Percentiles rank a stretch among this genome's conserved stretches.
These are phyloP conservation scores for Fusarium newnesense DNA, from an alignment of 2,329 filamentous ascomycete genomes.

Conservation along the genomic window DNA sequence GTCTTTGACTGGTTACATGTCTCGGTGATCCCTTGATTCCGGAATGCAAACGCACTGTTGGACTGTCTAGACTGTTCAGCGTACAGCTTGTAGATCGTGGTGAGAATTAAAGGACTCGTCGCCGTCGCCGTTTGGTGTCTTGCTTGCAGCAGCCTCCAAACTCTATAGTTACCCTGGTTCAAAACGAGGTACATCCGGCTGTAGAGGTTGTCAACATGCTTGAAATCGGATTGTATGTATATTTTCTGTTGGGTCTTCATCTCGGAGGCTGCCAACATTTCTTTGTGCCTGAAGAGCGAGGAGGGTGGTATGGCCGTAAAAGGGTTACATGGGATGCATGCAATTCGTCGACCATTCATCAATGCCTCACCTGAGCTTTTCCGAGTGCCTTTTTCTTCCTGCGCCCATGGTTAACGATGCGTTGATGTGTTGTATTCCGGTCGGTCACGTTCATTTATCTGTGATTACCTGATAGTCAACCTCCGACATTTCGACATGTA, in stretches of 20 bases:
- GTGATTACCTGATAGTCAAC: slow-evolving; percentile 1
- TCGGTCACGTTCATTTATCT: slow-evolving; percentile 3
- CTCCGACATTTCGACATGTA: background rate
- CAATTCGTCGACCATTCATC: slow-evolving; percentile 7
- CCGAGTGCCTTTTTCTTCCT: slow-evolving; percentile 3
- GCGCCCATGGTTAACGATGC: background rate
- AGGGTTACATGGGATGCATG: slow-evolving; percentile 27
- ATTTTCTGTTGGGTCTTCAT: slow-evolving; percentile 28
- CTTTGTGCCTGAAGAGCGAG: slow-evolving; percentile 18
- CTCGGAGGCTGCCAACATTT: slow-evolving; percentile 17
- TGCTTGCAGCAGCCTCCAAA: slow-evolving; percentile 9
- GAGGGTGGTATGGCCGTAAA: slow-evolving; percentile 4
- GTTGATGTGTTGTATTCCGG: slow-evolving; percentile 20
- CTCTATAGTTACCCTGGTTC: background rate
- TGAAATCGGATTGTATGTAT: background rate
- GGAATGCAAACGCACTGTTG: slow-evolving; percentile 24
- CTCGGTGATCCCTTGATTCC: slow-evolving; percentile 13
- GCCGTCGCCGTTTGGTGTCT: background rate
- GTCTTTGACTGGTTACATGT: slow-evolving; percentile 11
- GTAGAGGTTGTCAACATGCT: slow-evolving; percentile 11
- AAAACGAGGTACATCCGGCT: background rate
- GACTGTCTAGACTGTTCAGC: background rate
- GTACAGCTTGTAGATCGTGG: background rate
- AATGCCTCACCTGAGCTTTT: slow-evolving; percentile 16
- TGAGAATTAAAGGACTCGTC: background rate